A percentile compares a stretch with the other conserved stretches of the same genome.
Evolutionary conservation across 73 alveolate genomes (phyloP).

Genomic region (Paramecium octaurelia): DNA sequence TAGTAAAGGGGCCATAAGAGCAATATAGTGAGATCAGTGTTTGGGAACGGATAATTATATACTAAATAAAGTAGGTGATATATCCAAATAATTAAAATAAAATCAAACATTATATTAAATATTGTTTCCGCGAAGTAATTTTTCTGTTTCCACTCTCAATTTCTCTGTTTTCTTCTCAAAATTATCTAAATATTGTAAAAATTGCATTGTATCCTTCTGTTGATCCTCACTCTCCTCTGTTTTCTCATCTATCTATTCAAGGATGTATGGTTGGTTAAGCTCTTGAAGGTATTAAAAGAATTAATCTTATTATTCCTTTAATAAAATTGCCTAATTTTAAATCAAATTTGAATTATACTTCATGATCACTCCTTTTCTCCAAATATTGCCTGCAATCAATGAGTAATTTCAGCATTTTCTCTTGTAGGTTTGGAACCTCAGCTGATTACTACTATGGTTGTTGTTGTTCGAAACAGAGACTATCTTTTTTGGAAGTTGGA

Average conservation of each 20-base stretch:
- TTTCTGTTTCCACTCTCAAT: neutral
- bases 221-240: slow-evolving; percentile 18
- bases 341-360: neutral
- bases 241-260: slow-evolving; percentile 19
- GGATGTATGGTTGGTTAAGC: neutral
- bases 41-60: neutral
- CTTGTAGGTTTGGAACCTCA: neutral
- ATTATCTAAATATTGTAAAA: neutral
- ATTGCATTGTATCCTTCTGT: neutral
- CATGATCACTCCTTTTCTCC: slow-evolving; percentile 9
- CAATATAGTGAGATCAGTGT: neutral
- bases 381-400: neutral
- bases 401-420: neutral
- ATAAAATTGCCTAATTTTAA: neutral
- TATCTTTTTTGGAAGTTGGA: neutral
- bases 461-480: neutral
- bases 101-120: slow-evolving; percentile 5
- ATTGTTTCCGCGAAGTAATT: slow-evolving; percentile 20
- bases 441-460: neutral
- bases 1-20: neutral
- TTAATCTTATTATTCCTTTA: neutral
- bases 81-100: neutral
- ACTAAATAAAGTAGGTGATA: neutral
- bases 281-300: neutral
- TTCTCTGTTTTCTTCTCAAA: slow-evolving; percentile 21